Conservation (phyloP, 768 basidiomycete species). For the Mycena galopus region DNA sequence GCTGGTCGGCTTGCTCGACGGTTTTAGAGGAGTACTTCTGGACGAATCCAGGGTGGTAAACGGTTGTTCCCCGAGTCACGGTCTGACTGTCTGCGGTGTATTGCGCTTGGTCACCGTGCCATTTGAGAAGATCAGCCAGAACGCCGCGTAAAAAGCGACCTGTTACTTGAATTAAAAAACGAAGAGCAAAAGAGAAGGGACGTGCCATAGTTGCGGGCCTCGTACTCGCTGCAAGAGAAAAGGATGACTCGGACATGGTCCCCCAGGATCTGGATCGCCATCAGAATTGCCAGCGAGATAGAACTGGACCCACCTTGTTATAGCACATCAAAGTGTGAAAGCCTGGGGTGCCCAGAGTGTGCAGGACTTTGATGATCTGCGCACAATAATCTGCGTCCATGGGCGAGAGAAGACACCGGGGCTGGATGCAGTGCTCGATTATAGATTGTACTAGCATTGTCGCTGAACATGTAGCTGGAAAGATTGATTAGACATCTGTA, state of each 20-base stretch:
- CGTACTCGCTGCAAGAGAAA: conserved; percentile 95
- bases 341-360: conserved; percentile 88
- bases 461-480: conserved; percentile 57
- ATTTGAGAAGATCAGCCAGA: conserved; percentile 81
- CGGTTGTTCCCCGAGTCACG: conserved; percentile 70
- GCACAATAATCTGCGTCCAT: conserved; percentile 97
- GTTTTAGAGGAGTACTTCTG: conserved; percentile 61
- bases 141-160: conserved; percentile 91
- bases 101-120: conserved; percentile 82
- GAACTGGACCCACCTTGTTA: conserved; percentile 69
- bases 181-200: conserved; percentile 4
- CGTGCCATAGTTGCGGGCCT: conserved; percentile 93
- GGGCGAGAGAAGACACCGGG: conserved; percentile 92
- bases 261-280: conserved; percentile 74
- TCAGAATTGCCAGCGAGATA: conserved; percentile 1
- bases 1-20: conserved; percentile 62
- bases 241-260: conserved; percentile 88
- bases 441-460: conserved; percentile 69
- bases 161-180: conserved; percentile 43
- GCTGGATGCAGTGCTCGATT: conserved; percentile 93
- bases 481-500: conserved; percentile 9
- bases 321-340: conserved; percentile 91
- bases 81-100: conserved; percentile 81
- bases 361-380: conserved; percentile 90
- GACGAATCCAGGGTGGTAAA: conserved; percentile 79